Evolutionary conservation across 352 stramenopile genomes (phyloP), one percentile per base, ranked within the genome.

Genomic region (Phytophthora pluvialis): DNA sequence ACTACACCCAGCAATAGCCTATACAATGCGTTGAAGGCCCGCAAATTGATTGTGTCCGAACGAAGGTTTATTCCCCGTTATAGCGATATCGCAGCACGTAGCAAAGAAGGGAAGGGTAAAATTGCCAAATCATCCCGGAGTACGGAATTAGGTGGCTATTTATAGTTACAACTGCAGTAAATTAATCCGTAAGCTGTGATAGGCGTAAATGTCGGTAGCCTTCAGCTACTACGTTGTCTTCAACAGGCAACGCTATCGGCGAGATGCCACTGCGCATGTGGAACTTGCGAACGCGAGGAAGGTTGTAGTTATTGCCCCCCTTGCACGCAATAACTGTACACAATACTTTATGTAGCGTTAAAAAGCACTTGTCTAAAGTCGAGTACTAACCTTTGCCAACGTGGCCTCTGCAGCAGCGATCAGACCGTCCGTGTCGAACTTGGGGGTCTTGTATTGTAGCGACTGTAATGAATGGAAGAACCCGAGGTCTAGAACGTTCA

Each of bases 381-480:
- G 31, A 35, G 4, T 9, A 9, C 31, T 35, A 35, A 35, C 31
- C 31, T 9, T 35, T 35, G 5, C 31, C 5, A 35, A 35, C 31
- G 31, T 9, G 31, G 31, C 31, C 31, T 35, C 31, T 35, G 9
- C 31, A 35, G 31, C 9, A 35, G 31, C 31, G 31, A 35, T 35
- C 31, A 4, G 31, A 9, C 31, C 31, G 31, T 35, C 31, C 31
- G 31, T n/a, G 38, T 44, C n/a, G n/a, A 47, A 31, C 16, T 16
- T 28, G 10, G 40, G 18, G 3, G 21, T 47, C 10, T 29, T 35
- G 11, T 21, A 21, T 12, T 36, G 25, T 25, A 50, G 43, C 16
- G 40, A 47, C 40, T 47, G 40, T n/a, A 47, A 16, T 10, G 16
- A 47, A 31, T 31, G 16, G 21, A 31, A 47, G 18, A 47, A 47